Evolutionary conservation across 2,329 filamentous ascomycete species (phyloP).

Genomic region (Aspergillus bombycis): DNA sequence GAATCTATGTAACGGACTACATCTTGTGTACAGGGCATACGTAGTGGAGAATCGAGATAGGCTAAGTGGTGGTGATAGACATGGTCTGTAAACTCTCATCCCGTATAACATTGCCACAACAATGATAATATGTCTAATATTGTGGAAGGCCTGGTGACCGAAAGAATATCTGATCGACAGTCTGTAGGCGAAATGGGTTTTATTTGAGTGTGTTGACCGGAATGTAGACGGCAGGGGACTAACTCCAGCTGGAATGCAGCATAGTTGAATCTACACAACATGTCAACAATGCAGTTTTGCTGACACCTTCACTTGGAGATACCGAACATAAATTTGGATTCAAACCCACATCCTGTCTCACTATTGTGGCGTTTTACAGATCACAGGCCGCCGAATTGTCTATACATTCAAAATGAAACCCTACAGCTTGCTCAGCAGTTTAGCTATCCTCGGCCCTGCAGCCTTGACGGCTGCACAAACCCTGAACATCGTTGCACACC

Average conservation of each 20-base stretch:
- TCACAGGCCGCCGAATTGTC: neutral
- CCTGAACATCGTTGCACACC: conserved; percentile 25
- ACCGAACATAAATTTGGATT: neutral
- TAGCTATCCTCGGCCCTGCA: conserved; percentile 4
- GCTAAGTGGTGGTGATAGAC: neutral
- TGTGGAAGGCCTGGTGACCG: neutral
- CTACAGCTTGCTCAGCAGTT: neutral
- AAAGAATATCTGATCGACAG: neutral
- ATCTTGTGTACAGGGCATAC: neutral
- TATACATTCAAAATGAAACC: neutral
- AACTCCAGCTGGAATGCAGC: neutral
- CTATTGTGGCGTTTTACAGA: no score
- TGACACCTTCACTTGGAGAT: neutral
- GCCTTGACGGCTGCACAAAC: conserved; percentile 9
- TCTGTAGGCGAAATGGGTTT: neutral
- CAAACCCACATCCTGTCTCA: neutral
- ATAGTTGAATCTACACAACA: neutral
- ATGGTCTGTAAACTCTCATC: neutral
- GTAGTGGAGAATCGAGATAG: neutral
- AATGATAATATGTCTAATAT: neutral
- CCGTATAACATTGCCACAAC: no score
- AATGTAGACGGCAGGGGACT: neutral
- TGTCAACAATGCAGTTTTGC: neutral
- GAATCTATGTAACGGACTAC: neutral
- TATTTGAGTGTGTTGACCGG: neutral